These are phyloP conservation scores for Arabidopsis suecica DNA, from an alignment of 345 rosid genomes.

Conservation along the genomic window DNA sequence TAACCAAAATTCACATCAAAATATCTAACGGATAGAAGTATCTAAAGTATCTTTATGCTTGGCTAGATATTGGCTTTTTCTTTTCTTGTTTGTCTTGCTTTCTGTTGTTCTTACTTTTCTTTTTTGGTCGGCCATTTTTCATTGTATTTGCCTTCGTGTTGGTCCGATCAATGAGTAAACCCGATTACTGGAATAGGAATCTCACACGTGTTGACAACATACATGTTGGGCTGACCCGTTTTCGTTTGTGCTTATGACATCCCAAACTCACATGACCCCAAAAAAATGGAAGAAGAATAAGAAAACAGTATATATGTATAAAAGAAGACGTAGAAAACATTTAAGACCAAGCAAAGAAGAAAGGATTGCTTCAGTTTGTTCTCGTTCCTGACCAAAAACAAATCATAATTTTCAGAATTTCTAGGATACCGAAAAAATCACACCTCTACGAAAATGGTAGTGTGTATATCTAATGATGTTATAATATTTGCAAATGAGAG, in stretches of 20 bases:
- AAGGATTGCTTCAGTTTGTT: no score
- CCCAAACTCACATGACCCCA: no score
- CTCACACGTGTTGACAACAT: slow-evolving; percentile 3
- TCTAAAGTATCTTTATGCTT: background rate
- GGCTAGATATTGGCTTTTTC: background rate
- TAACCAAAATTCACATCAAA: no score
- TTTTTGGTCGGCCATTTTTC: slow-evolving; percentile 25
- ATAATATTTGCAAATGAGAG: no score
- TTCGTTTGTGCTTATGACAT: background rate
- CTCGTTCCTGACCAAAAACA: no score
- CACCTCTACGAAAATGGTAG: no score
- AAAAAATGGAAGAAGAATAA: background rate
- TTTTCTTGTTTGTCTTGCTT: slow-evolving; percentile 3
- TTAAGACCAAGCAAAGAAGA: no score
- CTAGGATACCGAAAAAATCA: no score
- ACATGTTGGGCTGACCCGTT: background rate
- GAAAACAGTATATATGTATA: background rate
- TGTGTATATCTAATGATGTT: no score
- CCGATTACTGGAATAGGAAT: background rate
- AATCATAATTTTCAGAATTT: no score
- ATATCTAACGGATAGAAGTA: background rate
- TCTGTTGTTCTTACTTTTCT: slow-evolving; percentile 1
- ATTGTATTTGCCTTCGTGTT: slow-evolving; percentile 15
- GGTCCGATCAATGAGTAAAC: background rate
- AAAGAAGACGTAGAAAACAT: background rate